A percentile compares a stretch with the other conserved stretches of the same genome.
These are phyloP conservation scores for Fusarium ramigenum DNA, from an alignment of 2,329 filamentous ascomycete genomes.

Conservation along the genomic window DNA sequence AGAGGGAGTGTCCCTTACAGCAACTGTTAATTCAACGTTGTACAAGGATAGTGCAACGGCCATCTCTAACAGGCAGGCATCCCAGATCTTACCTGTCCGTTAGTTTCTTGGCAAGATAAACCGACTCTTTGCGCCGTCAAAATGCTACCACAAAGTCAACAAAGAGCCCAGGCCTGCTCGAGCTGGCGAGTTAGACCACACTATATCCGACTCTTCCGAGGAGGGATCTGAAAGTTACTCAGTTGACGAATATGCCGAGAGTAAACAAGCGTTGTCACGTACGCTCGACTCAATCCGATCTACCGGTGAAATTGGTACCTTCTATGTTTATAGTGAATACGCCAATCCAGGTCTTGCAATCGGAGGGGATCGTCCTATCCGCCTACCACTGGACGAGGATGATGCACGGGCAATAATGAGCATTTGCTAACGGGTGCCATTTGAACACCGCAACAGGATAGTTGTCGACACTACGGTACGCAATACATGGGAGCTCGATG, in stretches of 20 bases:
- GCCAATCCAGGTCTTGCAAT: slow-evolving; percentile 17
- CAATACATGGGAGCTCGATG: slow-evolving; percentile 24
- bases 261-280: not conserved
- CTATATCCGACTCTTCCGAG: not conserved
- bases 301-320: slow-evolving; percentile 5
- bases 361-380: not conserved
- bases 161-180: not conserved
- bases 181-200: not conserved
- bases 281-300: slow-evolving; percentile 6
- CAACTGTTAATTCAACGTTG: not conserved
- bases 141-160: not conserved
- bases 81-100: not conserved
- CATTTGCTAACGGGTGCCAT: slow-evolving; percentile 8
- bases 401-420: slow-evolving; percentile 8
- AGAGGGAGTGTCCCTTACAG: not conserved
- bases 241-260: not conserved
- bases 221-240: not conserved
- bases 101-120: not conserved
- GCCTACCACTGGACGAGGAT: slow-evolving; percentile 5
- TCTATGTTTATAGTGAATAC: not conserved
- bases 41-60: too few relatives aligned
- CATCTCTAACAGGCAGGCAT: not conserved
- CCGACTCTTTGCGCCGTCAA: not conserved
- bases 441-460: slow-evolving; percentile 12
- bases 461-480: slow-evolving; percentile 5